Base-by-base conservation (phyloP, 192 early-diverging fungal species). In the Coemansia sp. region DNA sequence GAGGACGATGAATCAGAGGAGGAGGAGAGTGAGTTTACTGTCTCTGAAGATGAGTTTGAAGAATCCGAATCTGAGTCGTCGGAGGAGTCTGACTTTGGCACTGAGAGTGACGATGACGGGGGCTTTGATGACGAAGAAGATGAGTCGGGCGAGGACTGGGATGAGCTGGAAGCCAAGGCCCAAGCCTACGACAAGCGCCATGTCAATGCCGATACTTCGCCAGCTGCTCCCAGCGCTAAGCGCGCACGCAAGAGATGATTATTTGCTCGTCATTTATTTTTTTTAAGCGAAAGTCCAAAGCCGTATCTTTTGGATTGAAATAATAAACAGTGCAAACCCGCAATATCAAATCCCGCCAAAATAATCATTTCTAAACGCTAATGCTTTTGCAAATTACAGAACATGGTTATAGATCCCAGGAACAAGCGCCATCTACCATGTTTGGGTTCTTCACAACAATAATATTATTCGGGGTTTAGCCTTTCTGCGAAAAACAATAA, bases 131-230 rank as follows among this genome's bases (percentile, higher is more conserved):
- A 85, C 8, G 82, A 73, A 54, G 87, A 76, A 52, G 85, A 85
- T 1, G 89, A 85, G 19, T 85, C 84, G n/a, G 86, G 84, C 60
- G 84, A 85, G 71, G 90, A 92, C 63, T 93, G 92, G 92, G 92
- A 93, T 67, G 89, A 84, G 41, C 71, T 89, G 28, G 92, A 93
- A 66, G 89, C 88, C 68, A 89, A 91, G 67, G 90, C 92, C 7
- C 83, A 87, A 63, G 78, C 75, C 19, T 72, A 78, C 51, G 83
- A 72, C 18, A 81, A 81, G 60, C 74, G 82, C 56, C 30, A 19
- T 0, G 58, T 56, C 59, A 12, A 49, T 6, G 62, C 51, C 24
- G 63, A 65, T 21, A 38, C 58, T 4, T 54, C 69, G 4, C 50
- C 56, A 9, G 60, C 47, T 8, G 54, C 61, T 16, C 53, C 56